Evolutionary conservation across 192 early-diverging fungal genomes (phyloP), one percentile per base, ranked within the genome.

Genomic region (Gamsiella multidivaricata): DNA sequence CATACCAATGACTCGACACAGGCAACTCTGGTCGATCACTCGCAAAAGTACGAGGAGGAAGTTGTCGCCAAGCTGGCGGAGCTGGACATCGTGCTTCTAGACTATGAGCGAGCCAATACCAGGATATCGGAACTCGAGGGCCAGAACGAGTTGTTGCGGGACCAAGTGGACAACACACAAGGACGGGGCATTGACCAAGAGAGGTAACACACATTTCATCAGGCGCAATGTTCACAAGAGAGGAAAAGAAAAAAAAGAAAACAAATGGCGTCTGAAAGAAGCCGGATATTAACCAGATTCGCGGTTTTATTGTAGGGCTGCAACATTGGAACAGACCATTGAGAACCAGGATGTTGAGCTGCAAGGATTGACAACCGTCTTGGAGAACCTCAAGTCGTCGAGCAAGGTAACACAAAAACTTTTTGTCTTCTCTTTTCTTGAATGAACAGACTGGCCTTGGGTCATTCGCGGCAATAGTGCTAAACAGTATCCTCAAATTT

Each of bases 1-100:
- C 85, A 83, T 22, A 87, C 88, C 3, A 90, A 90, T 41, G 93
- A 96, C 49, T 82, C 88, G 23, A 88, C 90, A 10, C 93, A 95
- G 54, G 88, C 90, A 11, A 85, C 86, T 20, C 65, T 91, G 17
- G 84, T 90, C 25, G 85, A 89, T 50, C 85, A 88, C 43, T 79
- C 78, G 41, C 86, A 88, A 51, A 89, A 90, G 60, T 88, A 89
- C 33, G 94, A 96, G 66, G 90, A 95, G 54, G 90, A 94, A 54
- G 88, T 96, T 46, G 89, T 91, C 3, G 88, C 82, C 11, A 91
- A 92, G 62, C 81, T 95, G 28, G 94, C 93, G 7, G 96, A 96
- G 62, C 80, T 95, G n/a, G 95, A 98, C 66, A 95, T 98, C 50
- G 79, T 95, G 6, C 85, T 90, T 43, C 83, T 90, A 47, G 96